A percentile compares a stretch with the other conserved stretches of the same genome.
These are phyloP conservation scores for Rusavskia elegans DNA, from an alignment of 495 filamentous ascomycete species.

Conservation along the genomic window DNA sequence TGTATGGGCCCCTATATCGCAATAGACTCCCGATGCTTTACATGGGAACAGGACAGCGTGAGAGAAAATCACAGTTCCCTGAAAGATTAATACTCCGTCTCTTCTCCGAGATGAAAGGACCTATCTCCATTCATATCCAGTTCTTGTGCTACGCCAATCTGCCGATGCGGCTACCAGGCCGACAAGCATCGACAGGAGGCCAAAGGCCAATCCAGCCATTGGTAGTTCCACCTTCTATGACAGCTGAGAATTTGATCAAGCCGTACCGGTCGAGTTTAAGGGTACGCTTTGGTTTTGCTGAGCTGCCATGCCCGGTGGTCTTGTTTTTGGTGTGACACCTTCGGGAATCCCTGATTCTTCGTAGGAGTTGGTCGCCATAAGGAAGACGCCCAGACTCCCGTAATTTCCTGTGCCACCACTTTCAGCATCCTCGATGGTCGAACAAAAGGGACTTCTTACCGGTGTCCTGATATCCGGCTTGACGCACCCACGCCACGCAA, in stretches of 20 bases:
- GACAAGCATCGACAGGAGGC: no score
- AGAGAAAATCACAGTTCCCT: no score
- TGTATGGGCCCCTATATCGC: no score
- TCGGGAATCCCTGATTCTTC: not conserved
- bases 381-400: not conserved
- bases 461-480: not conserved
- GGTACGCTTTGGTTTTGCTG: not conserved
- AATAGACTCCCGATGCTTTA: no score
- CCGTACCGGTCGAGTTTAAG: not conserved
- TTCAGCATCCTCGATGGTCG: not conserved
- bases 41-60: no score
- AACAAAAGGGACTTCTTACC: not conserved
- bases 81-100: no score
- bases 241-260: not conserved
- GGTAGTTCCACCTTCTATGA: no score
- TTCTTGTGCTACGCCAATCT: no score
- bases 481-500: not conserved
- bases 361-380: not conserved
- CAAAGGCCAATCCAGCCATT: no score
- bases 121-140: no score
- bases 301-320: not conserved
- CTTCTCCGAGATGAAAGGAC: no score
- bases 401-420: not conserved
- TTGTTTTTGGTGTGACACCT: not conserved
- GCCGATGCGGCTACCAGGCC: no score